Conservation (phyloP, 257 asterid species). For the Oldenlandia corymbosa region DNA sequence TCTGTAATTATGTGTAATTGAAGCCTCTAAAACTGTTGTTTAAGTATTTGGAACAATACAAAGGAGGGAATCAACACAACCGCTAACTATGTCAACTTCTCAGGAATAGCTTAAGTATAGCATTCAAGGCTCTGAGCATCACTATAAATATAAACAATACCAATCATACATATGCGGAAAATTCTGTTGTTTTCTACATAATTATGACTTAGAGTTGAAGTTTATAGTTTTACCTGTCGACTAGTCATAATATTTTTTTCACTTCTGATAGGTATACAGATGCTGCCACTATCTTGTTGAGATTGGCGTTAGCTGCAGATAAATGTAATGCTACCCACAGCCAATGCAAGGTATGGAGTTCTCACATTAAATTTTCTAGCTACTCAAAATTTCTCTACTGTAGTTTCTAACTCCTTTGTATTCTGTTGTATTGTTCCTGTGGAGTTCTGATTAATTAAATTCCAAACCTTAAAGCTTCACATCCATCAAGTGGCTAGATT, state of each 20-base stretch:
- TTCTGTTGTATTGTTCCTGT: neutral
- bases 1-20: neutral
- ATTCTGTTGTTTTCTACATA: neutral
- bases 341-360: slow-evolving; percentile 80
- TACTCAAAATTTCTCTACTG: neutral
- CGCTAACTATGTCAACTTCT: neutral
- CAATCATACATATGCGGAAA: neutral
- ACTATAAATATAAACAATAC: neutral
- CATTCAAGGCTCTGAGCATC: slow-evolving; percentile 1
- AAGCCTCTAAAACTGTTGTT: too few relatives aligned
- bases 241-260: slow-evolving; percentile 9
- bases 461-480: neutral
- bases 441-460: neutral
- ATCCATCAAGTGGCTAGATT: neutral
- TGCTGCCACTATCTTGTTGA: slow-evolving; percentile 71
- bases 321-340: slow-evolving; percentile 83
- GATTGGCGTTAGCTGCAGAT: slow-evolving; percentile 84
- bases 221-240: neutral
- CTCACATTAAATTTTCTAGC: slow-evolving; percentile 10
- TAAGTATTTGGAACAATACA: too few relatives aligned
- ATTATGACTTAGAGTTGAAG: neutral
- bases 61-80: neutral
- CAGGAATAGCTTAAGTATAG: neutral
- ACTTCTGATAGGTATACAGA: slow-evolving; percentile 61
- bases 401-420: neutral